Evolutionary conservation across 805 yeast genomes (phyloP).

Genomic region (Teunomyces gatunensis): DNA sequence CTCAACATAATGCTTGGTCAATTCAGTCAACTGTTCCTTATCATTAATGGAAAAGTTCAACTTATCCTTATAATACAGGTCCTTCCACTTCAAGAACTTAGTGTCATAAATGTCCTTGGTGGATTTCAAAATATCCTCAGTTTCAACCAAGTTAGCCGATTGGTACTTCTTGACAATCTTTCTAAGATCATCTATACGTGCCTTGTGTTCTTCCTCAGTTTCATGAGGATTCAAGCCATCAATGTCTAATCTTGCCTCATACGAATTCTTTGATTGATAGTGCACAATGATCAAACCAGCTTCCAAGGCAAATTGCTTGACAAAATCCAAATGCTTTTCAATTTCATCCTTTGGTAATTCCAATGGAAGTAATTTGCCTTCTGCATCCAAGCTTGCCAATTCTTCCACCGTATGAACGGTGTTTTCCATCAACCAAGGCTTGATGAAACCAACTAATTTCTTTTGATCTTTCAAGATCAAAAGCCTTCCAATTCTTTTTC

Average conservation of each 20-base stretch:
- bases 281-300: constrained; percentile 66
- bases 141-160: constrained; percentile 59
- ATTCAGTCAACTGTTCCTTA: constrained; percentile 53
- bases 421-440: constrained; percentile 48
- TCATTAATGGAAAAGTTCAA: constrained; percentile 65
- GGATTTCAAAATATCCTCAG: constrained; percentile 48
- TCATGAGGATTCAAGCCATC: constrained; percentile 73
- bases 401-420: constrained; percentile 30
- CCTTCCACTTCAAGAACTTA: constrained; percentile 81
- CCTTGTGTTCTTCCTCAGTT: constrained; percentile 60
- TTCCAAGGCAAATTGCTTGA: constrained; percentile 64
- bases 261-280: constrained; percentile 53
- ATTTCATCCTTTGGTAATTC: constrained; percentile 48
- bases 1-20: constrained; percentile 81
- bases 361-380: constrained; percentile 25
- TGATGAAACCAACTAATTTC: constrained; percentile 59
- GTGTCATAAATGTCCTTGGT: constrained; percentile 62
- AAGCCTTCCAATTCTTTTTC: constrained; percentile 63
- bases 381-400: constrained; percentile 30
- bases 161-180: constrained; percentile 63
- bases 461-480: constrained; percentile 70
- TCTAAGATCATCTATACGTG: constrained; percentile 50
- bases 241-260: constrained; percentile 61
- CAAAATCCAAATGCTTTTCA: constrained; percentile 53
- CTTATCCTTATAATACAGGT: constrained; percentile 79